Percentiles rank a stretch among this genome's conserved stretches.
phyloP scores from a whole-genome alignment of 2,329 filamentous ascomycete species.

The Fusarium sp. region DNA sequence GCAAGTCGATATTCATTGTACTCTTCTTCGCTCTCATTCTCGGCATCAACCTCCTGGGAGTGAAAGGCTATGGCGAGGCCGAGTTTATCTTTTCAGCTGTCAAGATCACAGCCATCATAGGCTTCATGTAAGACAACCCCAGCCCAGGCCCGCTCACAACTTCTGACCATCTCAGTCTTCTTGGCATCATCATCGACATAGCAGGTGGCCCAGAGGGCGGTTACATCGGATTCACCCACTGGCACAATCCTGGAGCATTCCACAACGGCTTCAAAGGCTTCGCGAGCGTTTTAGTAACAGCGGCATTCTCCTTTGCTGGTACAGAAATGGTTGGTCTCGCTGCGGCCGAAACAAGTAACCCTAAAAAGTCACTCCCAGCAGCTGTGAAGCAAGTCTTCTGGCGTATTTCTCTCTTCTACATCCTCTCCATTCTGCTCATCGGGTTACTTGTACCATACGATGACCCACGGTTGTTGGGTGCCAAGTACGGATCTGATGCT shows the following conservation, averaged over 20 bases:
- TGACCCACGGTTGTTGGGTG: constrained; percentile 70
- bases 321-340: constrained; percentile 81
- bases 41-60: constrained; percentile 85
- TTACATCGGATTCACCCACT: constrained; percentile 84
- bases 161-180: constrained; percentile 64
- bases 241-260: constrained; percentile 82
- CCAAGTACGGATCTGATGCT: constrained; percentile 68
- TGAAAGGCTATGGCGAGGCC: constrained; percentile 88
- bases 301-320: constrained; percentile 79
- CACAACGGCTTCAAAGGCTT: constrained; percentile 83
- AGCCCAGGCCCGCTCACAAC: not conserved
- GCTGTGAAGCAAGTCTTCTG: constrained; percentile 95
- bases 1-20: constrained; percentile 80
- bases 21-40: constrained; percentile 83
- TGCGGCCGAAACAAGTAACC: constrained; percentile 80
- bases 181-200: constrained; percentile 86
- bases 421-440: constrained; percentile 82
- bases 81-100: constrained; percentile 88
- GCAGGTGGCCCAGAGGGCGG: constrained; percentile 77
- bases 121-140: constrained; percentile 76
- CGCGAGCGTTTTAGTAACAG: constrained; percentile 80
- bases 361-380: constrained; percentile 81
- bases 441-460: constrained; percentile 83
- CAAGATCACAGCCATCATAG: constrained; percentile 86
- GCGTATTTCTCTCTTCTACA: constrained; percentile 90